Percentiles rank a stretch among this genome's conserved stretches.
Conservation (phyloP, 345 rosid species). For the Eucalyptus marginata region DNA sequence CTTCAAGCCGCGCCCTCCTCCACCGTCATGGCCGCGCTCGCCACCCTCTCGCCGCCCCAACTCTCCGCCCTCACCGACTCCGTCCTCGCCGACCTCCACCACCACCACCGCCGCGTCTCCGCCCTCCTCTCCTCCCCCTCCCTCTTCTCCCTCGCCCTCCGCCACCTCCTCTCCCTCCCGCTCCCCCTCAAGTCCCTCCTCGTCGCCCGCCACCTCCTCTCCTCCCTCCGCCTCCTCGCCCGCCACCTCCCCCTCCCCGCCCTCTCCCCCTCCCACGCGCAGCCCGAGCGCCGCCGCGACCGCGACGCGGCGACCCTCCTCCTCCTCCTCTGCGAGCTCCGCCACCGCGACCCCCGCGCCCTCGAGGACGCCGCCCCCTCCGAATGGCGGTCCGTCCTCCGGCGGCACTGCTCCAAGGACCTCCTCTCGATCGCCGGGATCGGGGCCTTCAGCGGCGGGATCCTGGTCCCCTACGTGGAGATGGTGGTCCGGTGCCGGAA, state of each 20-base stretch:
- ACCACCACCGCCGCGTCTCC: conserved; percentile 54
- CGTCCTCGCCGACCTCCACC: conserved; percentile 32
- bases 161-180: conserved; percentile 69
- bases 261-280: conserved; percentile 8
- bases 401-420: conserved; percentile 5
- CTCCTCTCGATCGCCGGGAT: conserved; percentile 24
- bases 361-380: conserved; percentile 23
- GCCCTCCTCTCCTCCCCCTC: conserved; percentile 63
- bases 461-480: conserved; percentile 54
- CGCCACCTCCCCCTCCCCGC: not conserved
- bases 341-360: conserved; percentile 34
- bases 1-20: not conserved
- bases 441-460: conserved; percentile 39
- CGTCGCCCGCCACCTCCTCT: conserved; percentile 77
- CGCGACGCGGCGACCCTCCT: conserved; percentile 71
- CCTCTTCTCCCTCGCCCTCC: conserved; percentile 69
- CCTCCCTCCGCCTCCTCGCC: conserved; percentile 54
- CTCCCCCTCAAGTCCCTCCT: conserved; percentile 52
- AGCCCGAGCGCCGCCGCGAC: conserved; percentile 33
- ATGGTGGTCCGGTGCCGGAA: conserved; percentile 48
- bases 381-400: conserved; percentile 47
- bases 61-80: conserved; percentile 43
- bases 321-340: conserved; percentile 72
- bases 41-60: conserved; percentile 31
- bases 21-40: conserved; percentile 51